Evolutionary conservation across 768 basidiomycete species (phyloP), one percentile per base, ranked within the genome.

Genomic region (Phylloporus sp.): DNA sequence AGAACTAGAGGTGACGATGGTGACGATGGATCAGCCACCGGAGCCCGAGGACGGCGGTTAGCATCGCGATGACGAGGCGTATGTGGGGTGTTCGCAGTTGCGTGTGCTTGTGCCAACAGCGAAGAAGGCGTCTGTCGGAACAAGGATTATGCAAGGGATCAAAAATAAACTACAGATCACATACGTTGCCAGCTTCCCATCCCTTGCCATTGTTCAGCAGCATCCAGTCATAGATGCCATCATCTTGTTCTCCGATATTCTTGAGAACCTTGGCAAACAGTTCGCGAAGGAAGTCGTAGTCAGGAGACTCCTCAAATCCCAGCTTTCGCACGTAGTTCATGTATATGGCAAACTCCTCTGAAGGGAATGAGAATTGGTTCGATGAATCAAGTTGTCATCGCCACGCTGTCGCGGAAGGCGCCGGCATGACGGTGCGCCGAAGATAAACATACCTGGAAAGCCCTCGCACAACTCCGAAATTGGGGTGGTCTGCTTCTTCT

Each of bases 251-350:
- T 44, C 88, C 87, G 3, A 82, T 64, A 17, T 84, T 89, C 73
- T 90, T 93, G 44, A 98, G 69, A 15, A 97, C 84, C 67, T 96
- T 97, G 29, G 81, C 73, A 66, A 99, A 98, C 22, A 99, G 74
- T 53, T 97, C 95, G 35, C 94, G 81, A 44, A 99, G 77, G 67
- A 99, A 99, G 60, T 99, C 95, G 55, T 99, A 99, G 68, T 99
- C 95, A 3, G 95, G 95, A 21, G 81, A 81, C 69, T 99, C 95
- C 64, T 98, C 96, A 61, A 98, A 99, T 22, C 94, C 95, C 49
- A 99, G 78, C 68, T 96, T 98, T 40, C 95, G 90, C 36, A 99
- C 95, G 57, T 99, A 99, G 71, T 96, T 97, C 84, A 99, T 92
- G 70, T 98, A 99, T 56, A 98, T 98, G 17, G 84, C 82, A 62